Conservation (phyloP, 1,139 yeast genomes). For the Candida sp. region DNA sequence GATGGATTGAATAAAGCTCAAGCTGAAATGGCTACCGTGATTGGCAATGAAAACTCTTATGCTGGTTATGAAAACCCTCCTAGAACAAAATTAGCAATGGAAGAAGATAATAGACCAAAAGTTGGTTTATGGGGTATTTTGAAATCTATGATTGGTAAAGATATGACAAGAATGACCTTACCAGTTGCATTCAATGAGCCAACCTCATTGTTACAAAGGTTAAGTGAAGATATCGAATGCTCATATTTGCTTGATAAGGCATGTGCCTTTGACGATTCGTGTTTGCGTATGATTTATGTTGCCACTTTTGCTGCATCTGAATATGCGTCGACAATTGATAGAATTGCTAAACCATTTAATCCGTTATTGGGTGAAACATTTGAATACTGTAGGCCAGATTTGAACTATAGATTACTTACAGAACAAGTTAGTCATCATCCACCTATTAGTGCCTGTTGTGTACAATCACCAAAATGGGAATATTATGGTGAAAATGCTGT, state of each 20-base stretch:
- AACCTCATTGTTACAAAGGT: slow-evolving; percentile 87
- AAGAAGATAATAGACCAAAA: slow-evolving; percentile 84
- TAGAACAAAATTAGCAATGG: slow-evolving; percentile 64
- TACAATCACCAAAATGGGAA: slow-evolving; percentile 91
- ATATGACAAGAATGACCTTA: slow-evolving; percentile 92
- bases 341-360: slow-evolving; percentile 97
- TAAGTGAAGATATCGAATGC: slow-evolving; percentile 94
- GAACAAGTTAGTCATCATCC: slow-evolving; percentile 99
- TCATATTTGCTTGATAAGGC: slow-evolving; percentile 76
- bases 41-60: slow-evolving; percentile 63
- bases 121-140: slow-evolving; percentile 93
- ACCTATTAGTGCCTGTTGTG: slow-evolving; percentile 86
- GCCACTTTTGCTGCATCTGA: slow-evolving; percentile 96
- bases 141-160: slow-evolving; percentile 94
- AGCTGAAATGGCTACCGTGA: slow-evolving; percentile 30
- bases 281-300: slow-evolving; percentile 78
- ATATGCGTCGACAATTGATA: slow-evolving; percentile 85
- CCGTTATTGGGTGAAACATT: slow-evolving; percentile 94
- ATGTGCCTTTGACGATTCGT: slow-evolving; percentile 67
- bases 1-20: slow-evolving; percentile 36
- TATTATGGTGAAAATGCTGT: slow-evolving; percentile 94
- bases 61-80: slow-evolving; percentile 88
- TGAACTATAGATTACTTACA: slow-evolving; percentile 75
- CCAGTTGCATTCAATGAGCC: slow-evolving; percentile 98
- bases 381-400: slow-evolving; percentile 88